A percentile compares a stretch with the other conserved stretches of the same genome.
phyloP scores from a whole-genome alignment of 192 early-diverging fungal species.

The Umbelopsis vinacea region DNA sequence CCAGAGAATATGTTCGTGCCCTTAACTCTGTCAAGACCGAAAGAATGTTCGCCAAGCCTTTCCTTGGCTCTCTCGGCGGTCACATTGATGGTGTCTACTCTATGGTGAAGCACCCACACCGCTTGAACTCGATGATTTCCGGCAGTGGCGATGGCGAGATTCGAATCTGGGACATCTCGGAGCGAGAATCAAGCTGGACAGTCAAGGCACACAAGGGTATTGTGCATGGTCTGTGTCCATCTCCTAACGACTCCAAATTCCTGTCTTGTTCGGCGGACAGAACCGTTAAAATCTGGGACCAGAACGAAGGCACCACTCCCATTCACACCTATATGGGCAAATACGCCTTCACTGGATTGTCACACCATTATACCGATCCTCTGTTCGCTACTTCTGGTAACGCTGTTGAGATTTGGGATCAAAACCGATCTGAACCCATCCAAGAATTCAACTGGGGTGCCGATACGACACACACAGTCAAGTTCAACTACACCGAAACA shows the following conservation, averaged over 20 bases:
- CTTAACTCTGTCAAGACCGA: conserved; percentile 94
- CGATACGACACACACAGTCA: conserved; percentile 93
- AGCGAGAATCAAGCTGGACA: conserved; percentile 78
- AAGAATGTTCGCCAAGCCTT: conserved; percentile 96
- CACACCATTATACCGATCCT: conserved; percentile 85
- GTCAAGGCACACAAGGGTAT: conserved; percentile 82
- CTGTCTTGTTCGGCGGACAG: conserved; percentile 95
- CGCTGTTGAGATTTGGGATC: conserved; percentile 94
- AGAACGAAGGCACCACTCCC: conserved; percentile 53
- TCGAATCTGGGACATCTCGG: conserved; percentile 86
- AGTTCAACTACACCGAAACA: conserved; percentile 97
- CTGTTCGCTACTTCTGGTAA: conserved; percentile 91
- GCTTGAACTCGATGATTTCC: conserved; percentile 80
- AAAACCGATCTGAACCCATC: conserved; percentile 82
- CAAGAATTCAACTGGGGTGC: conserved; percentile 88
- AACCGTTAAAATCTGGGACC: conserved; percentile 92
- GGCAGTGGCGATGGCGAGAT: conserved; percentile 97
- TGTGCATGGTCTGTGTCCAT: conserved; percentile 82
- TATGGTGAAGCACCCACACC: conserved; percentile 92
- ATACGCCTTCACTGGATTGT: conserved; percentile 81
- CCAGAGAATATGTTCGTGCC: conserved; percentile 94
- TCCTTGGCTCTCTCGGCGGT: conserved; percentile 85
- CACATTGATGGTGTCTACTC: conserved; percentile 96
- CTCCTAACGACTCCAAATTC: conserved; percentile 71
- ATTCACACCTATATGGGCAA: conserved; percentile 80